phyloP scores from a whole-genome alignment of 2,329 filamentous ascomycete species.

The Xylaria sp. region DNA sequence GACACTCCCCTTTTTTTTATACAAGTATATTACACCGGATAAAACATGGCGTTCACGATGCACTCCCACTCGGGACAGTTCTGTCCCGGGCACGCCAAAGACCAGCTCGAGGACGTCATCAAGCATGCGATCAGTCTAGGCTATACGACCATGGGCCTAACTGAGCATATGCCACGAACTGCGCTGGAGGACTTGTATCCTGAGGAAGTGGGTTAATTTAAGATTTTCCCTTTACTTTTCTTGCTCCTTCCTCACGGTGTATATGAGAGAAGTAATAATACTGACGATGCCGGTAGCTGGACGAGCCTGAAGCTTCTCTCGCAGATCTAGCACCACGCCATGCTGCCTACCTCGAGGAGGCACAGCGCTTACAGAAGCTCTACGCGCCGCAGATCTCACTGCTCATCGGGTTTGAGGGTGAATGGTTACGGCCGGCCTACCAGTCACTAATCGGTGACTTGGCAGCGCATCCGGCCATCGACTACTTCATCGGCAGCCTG shows the following conservation, averaged over 20 bases:
- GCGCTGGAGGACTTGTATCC: slow-evolving; percentile 83
- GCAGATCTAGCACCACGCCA: slow-evolving; percentile 65
- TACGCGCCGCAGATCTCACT: slow-evolving; percentile 80
- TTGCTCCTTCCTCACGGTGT: background rate
- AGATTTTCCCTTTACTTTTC: slow-evolving; percentile 1
- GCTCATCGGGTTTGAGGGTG: slow-evolving; percentile 89
- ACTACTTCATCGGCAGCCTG: slow-evolving; percentile 92
- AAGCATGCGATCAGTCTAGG: slow-evolving; percentile 79
- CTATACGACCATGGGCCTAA: slow-evolving; percentile 86
- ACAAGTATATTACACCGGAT: background rate
- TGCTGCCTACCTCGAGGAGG: slow-evolving; percentile 79
- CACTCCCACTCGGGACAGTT: slow-evolving; percentile 99
- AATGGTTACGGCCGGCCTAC: slow-evolving; percentile 83
- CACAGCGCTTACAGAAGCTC: slow-evolving; percentile 73
- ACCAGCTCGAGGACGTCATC: slow-evolving; percentile 85
- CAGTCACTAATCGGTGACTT: slow-evolving; percentile 66
- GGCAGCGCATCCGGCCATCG: slow-evolving; percentile 70
- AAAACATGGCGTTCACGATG: slow-evolving; percentile 90
- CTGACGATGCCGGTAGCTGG: slow-evolving; percentile 54
- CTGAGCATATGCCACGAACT: slow-evolving; percentile 93
- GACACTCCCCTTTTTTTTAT: background rate
- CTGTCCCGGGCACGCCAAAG: slow-evolving; percentile 87
- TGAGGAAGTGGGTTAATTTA: slow-evolving; percentile 72
- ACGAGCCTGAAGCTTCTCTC: slow-evolving; percentile 59
- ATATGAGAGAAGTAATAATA: background rate